Evolutionary conservation across 345 rosid genomes (phyloP).

Genomic region (Bruguiera gymnorhiza): DNA sequence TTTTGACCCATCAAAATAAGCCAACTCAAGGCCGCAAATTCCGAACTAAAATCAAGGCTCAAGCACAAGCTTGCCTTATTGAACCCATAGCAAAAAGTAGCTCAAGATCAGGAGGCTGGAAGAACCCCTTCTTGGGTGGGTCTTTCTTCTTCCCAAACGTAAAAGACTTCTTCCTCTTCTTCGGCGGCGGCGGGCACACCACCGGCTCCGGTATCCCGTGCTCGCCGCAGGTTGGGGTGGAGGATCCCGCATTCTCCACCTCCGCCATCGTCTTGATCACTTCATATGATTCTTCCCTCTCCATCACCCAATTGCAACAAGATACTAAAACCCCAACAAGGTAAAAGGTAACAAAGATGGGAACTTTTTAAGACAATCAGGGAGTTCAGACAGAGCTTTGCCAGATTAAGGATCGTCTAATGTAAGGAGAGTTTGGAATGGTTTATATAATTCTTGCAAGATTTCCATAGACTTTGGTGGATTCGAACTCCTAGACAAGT

Average conservation of each 20-base stretch:
- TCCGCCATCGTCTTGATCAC: not conserved
- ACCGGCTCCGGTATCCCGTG: slow-evolving; percentile 10
- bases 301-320: not conserved
- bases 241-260: not conserved
- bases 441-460: not conserved
- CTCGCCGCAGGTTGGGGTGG: slow-evolving; percentile 19
- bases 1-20: too few relatives aligned
- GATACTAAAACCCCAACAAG: too few relatives aligned
- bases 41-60: not conserved
- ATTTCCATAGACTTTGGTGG: too few relatives aligned
- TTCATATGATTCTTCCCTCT: not conserved
- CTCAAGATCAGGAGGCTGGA: slow-evolving; percentile 27
- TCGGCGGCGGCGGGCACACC: slow-evolving; percentile 29
- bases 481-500: not conserved
- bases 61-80: slow-evolving; percentile 20
- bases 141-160: slow-evolving; percentile 3
- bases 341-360: too few relatives aligned
- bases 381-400: not conserved
- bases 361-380: not conserved
- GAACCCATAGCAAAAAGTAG: slow-evolving; percentile 14
- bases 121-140: slow-evolving; percentile 21
- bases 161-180: slow-evolving; percentile 22
- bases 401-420: not conserved
- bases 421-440: not conserved
- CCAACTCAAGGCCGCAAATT: too few relatives aligned